phyloP scores from a whole-genome alignment of 208 protist species.

The Plasmodiophora brassicae region DNA sequence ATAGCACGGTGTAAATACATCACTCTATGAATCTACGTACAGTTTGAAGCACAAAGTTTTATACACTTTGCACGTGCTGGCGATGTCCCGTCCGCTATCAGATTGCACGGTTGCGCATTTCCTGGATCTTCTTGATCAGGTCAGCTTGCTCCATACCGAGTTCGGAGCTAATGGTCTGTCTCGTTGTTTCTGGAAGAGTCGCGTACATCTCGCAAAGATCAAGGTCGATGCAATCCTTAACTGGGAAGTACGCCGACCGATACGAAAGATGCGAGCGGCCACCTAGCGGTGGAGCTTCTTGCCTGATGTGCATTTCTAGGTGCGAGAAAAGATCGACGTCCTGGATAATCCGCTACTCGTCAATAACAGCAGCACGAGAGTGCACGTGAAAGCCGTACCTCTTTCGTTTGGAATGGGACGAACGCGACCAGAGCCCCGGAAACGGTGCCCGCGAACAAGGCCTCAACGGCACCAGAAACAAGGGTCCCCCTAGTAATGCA shows the following conservation, averaged over 20 bases:
- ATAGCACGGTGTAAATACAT: too few species aligned
- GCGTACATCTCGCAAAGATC: slow-evolving; percentile 28
- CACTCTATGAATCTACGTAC: too few species aligned
- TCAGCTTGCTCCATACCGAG: neutral
- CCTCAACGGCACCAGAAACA: slow-evolving; percentile 17
- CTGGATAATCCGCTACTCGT: neutral
- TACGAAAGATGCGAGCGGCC: slow-evolving; percentile 15
- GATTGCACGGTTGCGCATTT: slow-evolving; percentile 9
- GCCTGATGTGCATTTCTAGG: slow-evolving; percentile 30
- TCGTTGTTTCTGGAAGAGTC: neutral
- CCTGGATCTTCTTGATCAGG: slow-evolving; percentile 25
- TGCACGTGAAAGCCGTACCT: neutral
- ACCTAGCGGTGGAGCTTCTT: neutral
- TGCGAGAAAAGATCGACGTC: slow-evolving; percentile 27
- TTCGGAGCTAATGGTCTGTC: neutral
- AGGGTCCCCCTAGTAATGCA: neutral
- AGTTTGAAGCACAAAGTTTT: too few species aligned
- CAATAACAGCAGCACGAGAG: neutral
- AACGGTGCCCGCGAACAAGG: neutral
- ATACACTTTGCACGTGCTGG: too few species aligned
- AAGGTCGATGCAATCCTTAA: slow-evolving; percentile 14
- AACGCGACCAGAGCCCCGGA: neutral
- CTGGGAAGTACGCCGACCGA: slow-evolving; percentile 25
- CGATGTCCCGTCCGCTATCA: too few species aligned
- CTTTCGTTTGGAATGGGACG: slow-evolving; percentile 37